Evolutionary conservation across 176 grass and related monocot species (phyloP).

Genomic region (Aegilops bicornis): DNA sequence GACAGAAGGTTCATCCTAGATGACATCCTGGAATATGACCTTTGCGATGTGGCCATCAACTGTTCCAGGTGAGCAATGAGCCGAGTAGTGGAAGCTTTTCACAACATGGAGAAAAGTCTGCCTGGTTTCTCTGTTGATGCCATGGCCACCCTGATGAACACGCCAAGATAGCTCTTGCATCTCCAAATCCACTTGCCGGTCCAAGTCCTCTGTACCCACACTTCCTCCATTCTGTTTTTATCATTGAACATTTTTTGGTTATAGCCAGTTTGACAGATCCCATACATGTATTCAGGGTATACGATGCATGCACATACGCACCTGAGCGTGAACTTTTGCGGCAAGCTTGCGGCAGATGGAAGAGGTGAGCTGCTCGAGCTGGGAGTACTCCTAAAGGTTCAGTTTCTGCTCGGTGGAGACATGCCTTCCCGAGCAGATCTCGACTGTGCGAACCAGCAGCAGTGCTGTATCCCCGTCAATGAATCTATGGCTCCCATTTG

Average conservation of each 20-base stretch:
- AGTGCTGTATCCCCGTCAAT: not conserved
- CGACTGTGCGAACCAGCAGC: conserved; percentile 37
- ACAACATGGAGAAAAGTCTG: conserved; percentile 26
- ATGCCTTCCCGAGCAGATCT: conserved; percentile 46
- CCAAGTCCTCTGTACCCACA: too few species aligned
- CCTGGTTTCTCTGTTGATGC: not conserved
- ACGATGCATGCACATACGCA: not conserved
- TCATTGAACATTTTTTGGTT: not conserved
- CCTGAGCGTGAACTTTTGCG: not conserved
- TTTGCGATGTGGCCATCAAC: conserved; percentile 14
- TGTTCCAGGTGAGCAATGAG: conserved; percentile 1
- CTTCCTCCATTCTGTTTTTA: not conserved
- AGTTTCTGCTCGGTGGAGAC: not conserved
- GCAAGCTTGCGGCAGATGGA: conserved; percentile 42
- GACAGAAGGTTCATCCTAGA: not conserved
- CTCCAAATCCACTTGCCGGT: not conserved
- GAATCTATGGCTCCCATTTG: not conserved
- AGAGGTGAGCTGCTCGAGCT: conserved; percentile 23
- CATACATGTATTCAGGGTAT: not conserved
- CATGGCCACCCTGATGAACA: not conserved
- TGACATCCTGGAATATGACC: conserved; percentile 12
- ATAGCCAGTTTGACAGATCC: too few species aligned
- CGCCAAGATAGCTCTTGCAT: conserved; percentile 30
- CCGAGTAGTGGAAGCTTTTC: conserved; percentile 23
- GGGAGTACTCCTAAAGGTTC: not conserved